These are phyloP conservation scores for Boechera divaricarpa DNA, from an alignment of 345 rosid genomes.

Conservation along the genomic window DNA sequence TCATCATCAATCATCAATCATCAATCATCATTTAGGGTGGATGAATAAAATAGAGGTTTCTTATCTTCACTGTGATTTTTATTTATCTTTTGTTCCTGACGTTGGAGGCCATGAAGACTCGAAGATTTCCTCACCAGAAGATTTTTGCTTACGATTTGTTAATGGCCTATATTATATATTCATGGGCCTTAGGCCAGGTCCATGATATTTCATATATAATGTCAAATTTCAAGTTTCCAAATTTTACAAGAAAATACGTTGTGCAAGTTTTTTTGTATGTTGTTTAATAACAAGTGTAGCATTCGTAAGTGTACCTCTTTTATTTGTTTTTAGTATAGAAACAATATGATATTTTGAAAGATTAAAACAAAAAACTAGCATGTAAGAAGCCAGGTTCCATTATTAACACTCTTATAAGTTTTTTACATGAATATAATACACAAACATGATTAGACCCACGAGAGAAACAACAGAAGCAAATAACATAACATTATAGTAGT, in stretches of 20 bases:
- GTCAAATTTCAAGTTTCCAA: not conserved
- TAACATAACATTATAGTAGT: conserved; percentile 16
- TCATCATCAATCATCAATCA: conserved; percentile 13
- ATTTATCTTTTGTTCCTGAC: not conserved
- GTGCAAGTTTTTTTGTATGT: not conserved
- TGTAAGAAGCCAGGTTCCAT: conserved; percentile 14
- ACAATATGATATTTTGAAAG: not conserved
- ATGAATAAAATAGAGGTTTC: conserved; percentile 27
- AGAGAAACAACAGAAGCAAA: conserved; percentile 36
- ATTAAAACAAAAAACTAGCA: not conserved
- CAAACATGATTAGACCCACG: conserved; percentile 26
- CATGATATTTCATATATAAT: not conserved
- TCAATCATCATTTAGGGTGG: conserved; percentile 1
- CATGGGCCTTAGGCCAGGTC: not conserved
- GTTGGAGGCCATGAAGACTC: not conserved
- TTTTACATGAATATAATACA: not conserved
- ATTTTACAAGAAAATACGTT: not conserved
- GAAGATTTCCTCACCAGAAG: not conserved
- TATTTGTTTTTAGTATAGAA: conserved; percentile 7
- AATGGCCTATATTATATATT: no score
- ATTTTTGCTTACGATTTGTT: conserved; percentile 19
- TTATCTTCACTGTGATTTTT: conserved; percentile 21
- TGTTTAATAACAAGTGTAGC: not conserved
- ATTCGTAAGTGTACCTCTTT: not conserved
- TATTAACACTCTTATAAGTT: conserved; percentile 5